These are phyloP conservation scores for Mortierella sp. DNA, from an alignment of 371 early-diverging fungal genomes.

Conservation along the genomic window DNA sequence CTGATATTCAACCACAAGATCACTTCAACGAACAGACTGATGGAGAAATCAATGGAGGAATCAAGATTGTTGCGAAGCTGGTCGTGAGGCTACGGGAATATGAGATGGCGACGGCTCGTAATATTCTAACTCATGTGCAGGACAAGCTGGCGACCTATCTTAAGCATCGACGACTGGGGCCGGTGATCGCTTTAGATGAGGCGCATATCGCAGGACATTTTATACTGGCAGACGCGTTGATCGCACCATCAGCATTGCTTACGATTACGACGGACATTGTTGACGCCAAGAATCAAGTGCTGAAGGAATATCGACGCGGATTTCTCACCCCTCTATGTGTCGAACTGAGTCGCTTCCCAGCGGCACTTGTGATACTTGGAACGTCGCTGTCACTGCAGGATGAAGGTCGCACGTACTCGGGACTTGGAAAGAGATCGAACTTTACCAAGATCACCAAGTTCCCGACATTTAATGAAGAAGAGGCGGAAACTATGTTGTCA, in stretches of 20 bases:
- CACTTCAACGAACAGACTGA: constrained; percentile 41
- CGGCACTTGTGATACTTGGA: constrained; percentile 42
- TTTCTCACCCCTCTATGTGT: constrained; percentile 27
- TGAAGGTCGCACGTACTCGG: constrained; percentile 34
- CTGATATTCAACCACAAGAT: constrained; percentile 22
- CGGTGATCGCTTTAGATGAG: constrained; percentile 47
- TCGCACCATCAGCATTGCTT: constrained; percentile 15
- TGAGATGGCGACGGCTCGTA: constrained; percentile 6
- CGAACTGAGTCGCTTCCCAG: constrained; percentile 5
- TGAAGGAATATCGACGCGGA: constrained; percentile 9
- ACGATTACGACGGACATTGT: background rate
- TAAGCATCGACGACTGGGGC: constrained; percentile 2
- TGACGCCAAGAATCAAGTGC: constrained; percentile 6
- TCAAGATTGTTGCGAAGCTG: constrained; percentile 10
- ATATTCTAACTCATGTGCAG: constrained; percentile 13
- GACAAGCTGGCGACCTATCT: background rate
- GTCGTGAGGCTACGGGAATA: constrained; percentile 14
- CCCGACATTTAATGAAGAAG: background rate
- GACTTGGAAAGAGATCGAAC: constrained; percentile 12
- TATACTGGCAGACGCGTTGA: constrained; percentile 10
- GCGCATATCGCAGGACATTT: constrained; percentile 28
- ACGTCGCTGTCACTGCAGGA: constrained; percentile 30
- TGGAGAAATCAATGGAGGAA: constrained; percentile 30
- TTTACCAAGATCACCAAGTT: background rate
- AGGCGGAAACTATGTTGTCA: background rate